These are phyloP conservation scores for Nicotiana paniculata DNA, from an alignment of 257 asterid species.

Conservation along the genomic window DNA sequence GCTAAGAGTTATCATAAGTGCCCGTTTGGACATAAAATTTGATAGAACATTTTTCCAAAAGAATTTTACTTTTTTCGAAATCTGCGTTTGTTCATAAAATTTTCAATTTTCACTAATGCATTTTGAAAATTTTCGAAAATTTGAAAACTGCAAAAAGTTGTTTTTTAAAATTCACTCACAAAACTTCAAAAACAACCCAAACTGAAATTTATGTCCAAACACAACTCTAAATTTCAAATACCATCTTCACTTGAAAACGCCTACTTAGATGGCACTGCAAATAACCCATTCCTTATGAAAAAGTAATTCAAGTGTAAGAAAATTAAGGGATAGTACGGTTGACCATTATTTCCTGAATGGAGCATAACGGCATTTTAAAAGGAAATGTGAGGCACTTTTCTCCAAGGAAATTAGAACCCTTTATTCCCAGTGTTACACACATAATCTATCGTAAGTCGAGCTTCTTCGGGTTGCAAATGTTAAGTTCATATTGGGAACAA, in stretches of 20 bases:
- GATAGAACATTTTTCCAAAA: no score
- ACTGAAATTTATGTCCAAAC: no score
- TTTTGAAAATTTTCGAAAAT: no score
- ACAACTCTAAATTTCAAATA: no score
- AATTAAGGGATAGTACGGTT: background rate
- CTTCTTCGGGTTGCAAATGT: background rate
- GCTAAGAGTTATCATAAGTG: background rate
- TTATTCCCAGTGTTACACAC: background rate
- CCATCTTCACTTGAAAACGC: no score
- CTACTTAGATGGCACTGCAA: background rate
- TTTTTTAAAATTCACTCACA: no score
- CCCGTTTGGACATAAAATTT: no score
- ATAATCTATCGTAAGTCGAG: background rate
- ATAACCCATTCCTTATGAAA: background rate
- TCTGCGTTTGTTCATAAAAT: no score
- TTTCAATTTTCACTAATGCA: no score
- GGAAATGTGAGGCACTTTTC: background rate
- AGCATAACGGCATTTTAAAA: background rate
- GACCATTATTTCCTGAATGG: background rate
- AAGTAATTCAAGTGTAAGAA: background rate
- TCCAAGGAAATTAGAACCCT: background rate
- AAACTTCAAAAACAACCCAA: no score
- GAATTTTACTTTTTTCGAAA: no score
- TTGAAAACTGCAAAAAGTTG: no score
- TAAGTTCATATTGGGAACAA: background rate